Percentiles rank a stretch among this genome's conserved stretches.
Conservation (phyloP, 371 early-diverging fungal species). For the Umbelopsis sp. region DNA sequence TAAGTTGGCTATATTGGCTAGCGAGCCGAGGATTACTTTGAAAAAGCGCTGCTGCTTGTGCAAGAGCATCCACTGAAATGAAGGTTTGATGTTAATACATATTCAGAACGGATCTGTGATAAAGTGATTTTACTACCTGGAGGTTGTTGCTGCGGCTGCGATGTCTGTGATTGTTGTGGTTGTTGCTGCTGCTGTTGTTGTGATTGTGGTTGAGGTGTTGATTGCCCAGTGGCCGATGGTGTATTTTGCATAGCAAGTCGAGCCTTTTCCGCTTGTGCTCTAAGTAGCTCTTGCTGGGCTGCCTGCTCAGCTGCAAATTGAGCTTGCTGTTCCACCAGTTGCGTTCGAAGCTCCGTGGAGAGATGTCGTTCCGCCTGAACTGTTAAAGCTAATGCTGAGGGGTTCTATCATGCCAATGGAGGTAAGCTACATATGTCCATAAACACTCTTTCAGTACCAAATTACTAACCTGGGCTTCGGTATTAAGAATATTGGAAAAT, state of each 20-base stretch:
- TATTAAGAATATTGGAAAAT: constrained; percentile 25
- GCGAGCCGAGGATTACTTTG: constrained; percentile 38
- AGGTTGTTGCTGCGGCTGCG: constrained; percentile 9
- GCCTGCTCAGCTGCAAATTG: constrained; percentile 50
- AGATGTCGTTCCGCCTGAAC: constrained; percentile 39
- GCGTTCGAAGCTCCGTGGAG: constrained; percentile 37
- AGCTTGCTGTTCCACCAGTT: constrained; percentile 42
- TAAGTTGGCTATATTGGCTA: constrained; percentile 39
- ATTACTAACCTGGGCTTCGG: constrained; percentile 29
- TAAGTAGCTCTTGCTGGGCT: constrained; percentile 43
- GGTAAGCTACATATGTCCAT: background rate
- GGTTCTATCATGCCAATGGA: constrained; percentile 25
- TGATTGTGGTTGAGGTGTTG: constrained; percentile 24
- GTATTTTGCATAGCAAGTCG: constrained; percentile 29
- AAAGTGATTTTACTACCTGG: background rate
- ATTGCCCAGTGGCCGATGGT: constrained; percentile 18
- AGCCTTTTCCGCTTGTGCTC: constrained; percentile 41
- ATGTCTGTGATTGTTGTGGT: constrained; percentile 11
- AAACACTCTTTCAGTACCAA: background rate
- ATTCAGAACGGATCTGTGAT: background rate
- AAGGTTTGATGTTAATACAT: background rate
- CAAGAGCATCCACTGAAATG: constrained; percentile 29
- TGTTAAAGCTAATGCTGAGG: constrained; percentile 26
- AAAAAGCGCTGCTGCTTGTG: constrained; percentile 41
- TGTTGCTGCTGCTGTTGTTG: constrained; percentile 29